phyloP scores from a whole-genome alignment of 2,329 filamentous ascomycete genomes.

The Elsinoe necatrix region DNA sequence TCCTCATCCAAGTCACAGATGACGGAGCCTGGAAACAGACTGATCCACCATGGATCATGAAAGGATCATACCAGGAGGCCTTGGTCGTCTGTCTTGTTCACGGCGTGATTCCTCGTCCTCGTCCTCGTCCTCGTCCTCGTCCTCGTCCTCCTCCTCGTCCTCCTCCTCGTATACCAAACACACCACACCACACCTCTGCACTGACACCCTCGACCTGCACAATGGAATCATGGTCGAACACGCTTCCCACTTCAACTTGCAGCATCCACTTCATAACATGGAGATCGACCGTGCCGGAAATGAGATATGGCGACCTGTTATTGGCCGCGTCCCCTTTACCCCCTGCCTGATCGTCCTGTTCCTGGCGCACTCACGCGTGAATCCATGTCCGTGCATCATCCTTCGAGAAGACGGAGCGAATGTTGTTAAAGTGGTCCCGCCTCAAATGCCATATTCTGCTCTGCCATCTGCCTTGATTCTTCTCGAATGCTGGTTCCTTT shows the following conservation, averaged over 20 bases:
- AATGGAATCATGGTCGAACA: not conserved
- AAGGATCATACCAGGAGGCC: not conserved
- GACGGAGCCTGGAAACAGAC: slow-evolving; percentile 4
- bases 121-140: no score
- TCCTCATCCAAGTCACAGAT: not conserved
- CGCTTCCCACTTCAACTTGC: no score
- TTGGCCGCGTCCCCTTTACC: slow-evolving; percentile 6
- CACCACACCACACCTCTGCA: no score
- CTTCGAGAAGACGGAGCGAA: slow-evolving; percentile 10
- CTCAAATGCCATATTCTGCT: not conserved
- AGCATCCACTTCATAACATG: slow-evolving; percentile 1
- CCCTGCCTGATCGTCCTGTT: slow-evolving; percentile 12
- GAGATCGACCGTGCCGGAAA: slow-evolving; percentile 5
- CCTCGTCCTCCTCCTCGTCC: no score
- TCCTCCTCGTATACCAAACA: no score
- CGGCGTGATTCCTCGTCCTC: no score
- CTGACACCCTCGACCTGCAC: not conserved
- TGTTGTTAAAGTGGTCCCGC: slow-evolving; percentile 11
- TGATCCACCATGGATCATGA: slow-evolving; percentile 6
- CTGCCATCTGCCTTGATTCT: not conserved
- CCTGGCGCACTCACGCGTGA: not conserved
- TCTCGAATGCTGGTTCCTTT: slow-evolving; percentile 4
- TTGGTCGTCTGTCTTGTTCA: not conserved
- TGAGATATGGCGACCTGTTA: slow-evolving; percentile 7
- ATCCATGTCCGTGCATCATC: slow-evolving; percentile 7